Evolutionary conservation across 2,329 filamentous ascomycete species (phyloP).

Genomic region (Falciphora oryzae): DNA sequence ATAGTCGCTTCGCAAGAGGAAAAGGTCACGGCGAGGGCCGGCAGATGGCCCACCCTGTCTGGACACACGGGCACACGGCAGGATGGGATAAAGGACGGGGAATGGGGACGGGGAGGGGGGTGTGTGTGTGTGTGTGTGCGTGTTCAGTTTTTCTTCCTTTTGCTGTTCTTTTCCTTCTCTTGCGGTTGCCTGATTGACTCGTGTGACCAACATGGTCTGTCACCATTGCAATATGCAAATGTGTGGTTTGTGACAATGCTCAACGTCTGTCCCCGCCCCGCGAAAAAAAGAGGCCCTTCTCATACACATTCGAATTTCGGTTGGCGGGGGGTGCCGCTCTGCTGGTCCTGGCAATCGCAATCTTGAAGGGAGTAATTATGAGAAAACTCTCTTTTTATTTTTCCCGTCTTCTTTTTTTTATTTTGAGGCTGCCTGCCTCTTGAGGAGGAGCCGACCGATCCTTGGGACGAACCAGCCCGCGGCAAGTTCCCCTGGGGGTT

Average conservation of each 20-base stretch:
- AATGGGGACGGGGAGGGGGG: no score
- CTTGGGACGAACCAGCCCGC: neutral
- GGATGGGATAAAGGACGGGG: no score
- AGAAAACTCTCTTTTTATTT: neutral
- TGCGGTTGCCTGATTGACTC: no score
- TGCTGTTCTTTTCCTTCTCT: neutral
- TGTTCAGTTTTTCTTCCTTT: neutral
- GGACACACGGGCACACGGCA: no score
- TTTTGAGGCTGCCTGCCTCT: neutral
- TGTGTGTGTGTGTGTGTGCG: no score
- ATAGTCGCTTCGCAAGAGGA: no score
- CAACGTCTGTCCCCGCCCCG: neutral
- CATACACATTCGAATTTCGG: neutral
- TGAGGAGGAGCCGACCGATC: neutral
- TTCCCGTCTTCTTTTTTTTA: neutral
- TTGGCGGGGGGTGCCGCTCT: neutral
- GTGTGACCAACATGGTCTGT: no score
- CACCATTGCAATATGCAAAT: neutral
- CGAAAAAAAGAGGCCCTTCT: neutral
- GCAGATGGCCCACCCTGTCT: neutral
- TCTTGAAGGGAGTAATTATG: neutral
- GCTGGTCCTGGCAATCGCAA: slow-evolving; percentile 5
- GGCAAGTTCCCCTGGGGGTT: neutral
- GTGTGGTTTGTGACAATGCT: neutral
- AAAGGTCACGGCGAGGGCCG: neutral